Evolutionary conservation across 805 yeast genomes (phyloP), one percentile per base, ranked within the genome.

Genomic region (Suhomyces emberorum): DNA sequence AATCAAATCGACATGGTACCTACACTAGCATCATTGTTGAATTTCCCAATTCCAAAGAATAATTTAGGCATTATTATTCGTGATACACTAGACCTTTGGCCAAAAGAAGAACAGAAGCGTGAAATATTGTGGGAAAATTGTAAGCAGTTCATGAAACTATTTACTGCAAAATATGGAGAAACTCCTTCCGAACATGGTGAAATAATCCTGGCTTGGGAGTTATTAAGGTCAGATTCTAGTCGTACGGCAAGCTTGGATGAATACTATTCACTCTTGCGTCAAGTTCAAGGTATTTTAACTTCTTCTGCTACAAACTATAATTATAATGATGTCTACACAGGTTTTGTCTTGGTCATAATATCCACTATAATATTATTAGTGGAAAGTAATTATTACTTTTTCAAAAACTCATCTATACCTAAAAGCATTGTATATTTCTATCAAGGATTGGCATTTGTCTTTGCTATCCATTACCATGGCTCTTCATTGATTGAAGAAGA

Each of bases 401-500:
- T 34, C 10, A 21, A 22, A 17, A 22, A 16, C 7, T 31, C 42
- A 4, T 17, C 28, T 5, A 28, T 32, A 11, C 21, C 33, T 11
- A 20, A n/a, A 10, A 9, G 17, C 8, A 20, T 34, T 10, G 19
- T 35, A 10, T 3, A 30, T 14, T 35, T 29, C 23, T 48, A 42
- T 30, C 30, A 38, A 9, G 31, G 66, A 0, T 70, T 80, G 36
- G 74, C 81, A 3, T 24, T 68, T 0, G 11, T 53, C 2, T 68
- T 61, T 46, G 70, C 86, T 0, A 71, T 82, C 45, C 87, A 89
- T 62, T 96, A 89, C 8, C 87, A 95, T 42, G 89, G 96, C 18
- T 66, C 72, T 4, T 65, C 72, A 3, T 69, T 89, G 39, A 83
- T 93, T 12, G 98, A 93, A 52, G 98, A 93, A 57, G 98, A 93